phyloP scores from a whole-genome alignment of 2,329 filamentous ascomycete species.

The Arthrobotrys sphaeroides region DNA sequence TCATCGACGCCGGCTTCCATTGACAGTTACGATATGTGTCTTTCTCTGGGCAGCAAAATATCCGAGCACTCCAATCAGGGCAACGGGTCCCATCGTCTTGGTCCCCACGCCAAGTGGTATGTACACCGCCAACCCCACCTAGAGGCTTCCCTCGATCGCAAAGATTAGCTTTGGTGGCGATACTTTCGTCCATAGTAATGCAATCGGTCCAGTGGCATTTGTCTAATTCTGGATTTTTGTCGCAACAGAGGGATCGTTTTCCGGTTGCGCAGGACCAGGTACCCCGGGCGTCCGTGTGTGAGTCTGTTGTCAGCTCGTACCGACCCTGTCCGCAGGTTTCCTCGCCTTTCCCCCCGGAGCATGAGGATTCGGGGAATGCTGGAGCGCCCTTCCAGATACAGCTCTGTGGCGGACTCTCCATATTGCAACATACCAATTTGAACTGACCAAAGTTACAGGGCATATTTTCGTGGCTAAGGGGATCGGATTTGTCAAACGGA shows the following conservation, averaged over 20 bases:
- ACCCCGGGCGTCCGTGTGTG: not conserved
- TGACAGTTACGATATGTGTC: slow-evolving; percentile 58
- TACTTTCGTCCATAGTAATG: slow-evolving; percentile 6
- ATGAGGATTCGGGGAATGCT: slow-evolving; percentile 53
- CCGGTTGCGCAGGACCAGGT: not conserved
- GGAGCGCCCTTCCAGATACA: slow-evolving; percentile 58
- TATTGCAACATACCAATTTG: slow-evolving; percentile 59
- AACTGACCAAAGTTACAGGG: slow-evolving; percentile 57
- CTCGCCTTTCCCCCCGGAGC: slow-evolving; percentile 33
- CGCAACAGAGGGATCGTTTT: not conserved
- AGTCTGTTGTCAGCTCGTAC: not conserved
- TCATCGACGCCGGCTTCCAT: slow-evolving; percentile 58
- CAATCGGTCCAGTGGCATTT: slow-evolving; percentile 38
- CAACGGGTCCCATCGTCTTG: slow-evolving; percentile 42
- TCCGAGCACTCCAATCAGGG: slow-evolving; percentile 56
- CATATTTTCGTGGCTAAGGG: slow-evolving; percentile 5
- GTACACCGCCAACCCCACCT: not conserved
- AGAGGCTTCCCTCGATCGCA: slow-evolving; percentile 19
- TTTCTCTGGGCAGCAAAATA: slow-evolving; percentile 59
- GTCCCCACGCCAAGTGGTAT: not conserved
- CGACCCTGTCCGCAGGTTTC: not conserved
- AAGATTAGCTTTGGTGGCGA: not conserved
- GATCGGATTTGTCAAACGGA: not conserved
- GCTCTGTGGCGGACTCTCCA: slow-evolving; percentile 57
- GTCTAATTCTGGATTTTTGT: not conserved